phyloP scores from a whole-genome alignment of 129 eudicot genomes.

The Flaveria ramosissima region DNA sequence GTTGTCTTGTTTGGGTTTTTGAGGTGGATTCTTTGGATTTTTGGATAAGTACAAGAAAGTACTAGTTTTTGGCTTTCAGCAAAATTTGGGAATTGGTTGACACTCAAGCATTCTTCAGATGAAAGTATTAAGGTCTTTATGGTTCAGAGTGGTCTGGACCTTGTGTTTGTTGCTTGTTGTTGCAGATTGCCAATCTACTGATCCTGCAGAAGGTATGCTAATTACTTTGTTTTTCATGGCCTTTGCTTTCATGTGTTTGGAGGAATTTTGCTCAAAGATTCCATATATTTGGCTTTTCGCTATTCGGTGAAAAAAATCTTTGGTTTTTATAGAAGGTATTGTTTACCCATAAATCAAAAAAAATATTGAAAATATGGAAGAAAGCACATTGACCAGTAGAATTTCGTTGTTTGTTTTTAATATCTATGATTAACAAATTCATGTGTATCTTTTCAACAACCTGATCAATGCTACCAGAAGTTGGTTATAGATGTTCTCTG shows the following conservation, averaged over 20 bases:
- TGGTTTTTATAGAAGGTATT: neutral
- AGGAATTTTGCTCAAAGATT: conserved; percentile 6
- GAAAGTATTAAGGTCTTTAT: conserved; percentile 26
- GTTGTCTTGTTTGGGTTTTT: conserved; percentile 21
- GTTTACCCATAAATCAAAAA: neutral
- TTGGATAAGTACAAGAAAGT: conserved; percentile 27
- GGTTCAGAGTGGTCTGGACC: conserved; percentile 32
- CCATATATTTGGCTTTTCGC: neutral
- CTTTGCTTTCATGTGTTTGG: neutral
- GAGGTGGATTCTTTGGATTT: conserved; percentile 28
- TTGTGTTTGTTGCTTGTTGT: conserved; percentile 44
- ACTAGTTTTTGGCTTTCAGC: conserved; percentile 24
- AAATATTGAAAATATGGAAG: conserved; percentile 7
- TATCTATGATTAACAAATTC: neutral
- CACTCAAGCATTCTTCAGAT: conserved; percentile 33
- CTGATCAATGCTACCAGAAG: neutral
- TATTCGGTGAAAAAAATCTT: neutral
- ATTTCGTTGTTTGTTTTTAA: too few relatives aligned
- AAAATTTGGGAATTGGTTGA: conserved; percentile 22
- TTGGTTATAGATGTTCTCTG: neutral
- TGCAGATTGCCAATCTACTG: conserved; percentile 48
- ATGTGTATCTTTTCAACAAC: neutral
- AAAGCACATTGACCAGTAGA: neutral
- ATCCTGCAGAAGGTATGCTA: conserved; percentile 65
- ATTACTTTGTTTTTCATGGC: neutral